Base-by-base conservation (phyloP, 331 rosid genomes). In the Cydonia oblonga region DNA sequence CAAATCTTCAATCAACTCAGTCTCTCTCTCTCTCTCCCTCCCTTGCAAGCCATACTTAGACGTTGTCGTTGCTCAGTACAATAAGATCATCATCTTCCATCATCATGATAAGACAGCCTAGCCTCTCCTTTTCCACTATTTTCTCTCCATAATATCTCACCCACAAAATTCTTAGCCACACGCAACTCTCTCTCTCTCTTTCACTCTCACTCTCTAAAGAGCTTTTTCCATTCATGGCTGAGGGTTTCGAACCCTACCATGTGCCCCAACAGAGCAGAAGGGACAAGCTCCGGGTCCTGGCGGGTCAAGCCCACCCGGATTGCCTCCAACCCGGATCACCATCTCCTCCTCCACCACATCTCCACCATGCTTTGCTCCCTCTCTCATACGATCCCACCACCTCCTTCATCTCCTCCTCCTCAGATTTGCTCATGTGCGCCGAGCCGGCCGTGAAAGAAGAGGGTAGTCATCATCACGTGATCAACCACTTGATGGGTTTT, bases 231-330 rank as follows among this genome's bases (percentile, higher is more conserved):
- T 6, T 70, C 66, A 91, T 91, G 97, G 96, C 87, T 63, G 91
- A 86, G 71, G 85, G 86, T 66, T 87, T 81, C 60, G 93, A 86
- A 62, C 78, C 88, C 24, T 85, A 84, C 74, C 97, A 92, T 80
- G 89, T 87, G n/a, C 96, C 97, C 3, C 97, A 89, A 49, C 96
- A 89, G 68, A 92, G 97, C 73, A 76, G 97, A 70, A 82, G 97
- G 77, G 96, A 89, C 33, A 92, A 92, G 75, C 95, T 92, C 16
- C 72, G 96, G 72, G 82, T 85, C 20, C 25, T 82, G 1, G 49
- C 78, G 9, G 76, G 68, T 54, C 84, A 59, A 51, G 22, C 71
- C 56, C 76, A 61, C 40, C 73, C 16, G 9, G 60, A 75, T 8
- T 72, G 67, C 15, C 23, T 38, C 11, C 67, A 71, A 44, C 40